Percentiles rank a stretch among this genome's conserved stretches.
Conservation (phyloP, 768 basidiomycete genomes). For the Auriscalpium microsporum region DNA sequence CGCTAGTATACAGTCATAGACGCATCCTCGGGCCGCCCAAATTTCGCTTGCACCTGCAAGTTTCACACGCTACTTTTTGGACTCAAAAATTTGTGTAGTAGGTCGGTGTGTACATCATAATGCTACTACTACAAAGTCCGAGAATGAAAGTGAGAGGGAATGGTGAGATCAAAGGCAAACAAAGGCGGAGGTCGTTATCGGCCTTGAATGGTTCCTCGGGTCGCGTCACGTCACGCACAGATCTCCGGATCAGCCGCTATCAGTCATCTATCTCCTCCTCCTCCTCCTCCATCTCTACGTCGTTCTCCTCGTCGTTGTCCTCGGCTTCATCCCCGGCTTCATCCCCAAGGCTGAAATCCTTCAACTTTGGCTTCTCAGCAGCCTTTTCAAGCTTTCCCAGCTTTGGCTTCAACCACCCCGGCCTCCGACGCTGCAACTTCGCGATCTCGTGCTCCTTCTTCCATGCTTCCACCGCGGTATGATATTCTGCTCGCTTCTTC, state of each 20-base stretch:
- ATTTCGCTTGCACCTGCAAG: background rate
- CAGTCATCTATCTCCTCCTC: background rate
- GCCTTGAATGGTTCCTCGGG: background rate
- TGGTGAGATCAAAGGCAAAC: background rate
- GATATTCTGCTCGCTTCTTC: background rate
- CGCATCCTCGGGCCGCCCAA: background rate
- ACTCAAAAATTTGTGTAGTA: background rate
- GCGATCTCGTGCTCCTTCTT: background rate
- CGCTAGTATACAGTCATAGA: background rate
- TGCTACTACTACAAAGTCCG: background rate
- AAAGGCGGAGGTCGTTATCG: background rate
- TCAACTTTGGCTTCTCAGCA: background rate
- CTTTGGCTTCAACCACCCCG: background rate
- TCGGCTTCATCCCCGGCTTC: background rate
- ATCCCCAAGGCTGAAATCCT: background rate
- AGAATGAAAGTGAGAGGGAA: background rate
- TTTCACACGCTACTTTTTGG: background rate
- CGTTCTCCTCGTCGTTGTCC: background rate
- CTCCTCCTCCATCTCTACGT: background rate
- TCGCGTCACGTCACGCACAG: background rate
- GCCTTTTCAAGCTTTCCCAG: background rate
- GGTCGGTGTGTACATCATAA: background rate
- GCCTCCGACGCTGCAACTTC: background rate
- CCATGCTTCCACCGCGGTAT: background rate
- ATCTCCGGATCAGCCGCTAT: background rate